Base-by-base conservation (phyloP, 441 rosid species). In the Capsella rubella region DNA sequence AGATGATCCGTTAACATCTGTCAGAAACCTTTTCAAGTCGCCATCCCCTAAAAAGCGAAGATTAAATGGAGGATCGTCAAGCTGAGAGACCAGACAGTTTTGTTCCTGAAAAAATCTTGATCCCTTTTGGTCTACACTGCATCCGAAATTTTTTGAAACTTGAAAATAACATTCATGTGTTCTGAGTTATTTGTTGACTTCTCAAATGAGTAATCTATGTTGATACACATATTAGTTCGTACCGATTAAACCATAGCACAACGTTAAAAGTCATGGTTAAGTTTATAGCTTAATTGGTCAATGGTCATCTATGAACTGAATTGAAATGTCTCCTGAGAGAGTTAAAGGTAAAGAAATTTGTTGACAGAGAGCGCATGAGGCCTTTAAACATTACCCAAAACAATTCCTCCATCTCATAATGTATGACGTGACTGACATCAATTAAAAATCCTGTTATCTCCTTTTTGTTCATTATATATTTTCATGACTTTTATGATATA, bases 1-100 rank as follows among this genome's bases (percentile, higher is more conserved):
- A 64, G 95, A 89, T 43, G 91, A 96, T 85, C 98, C 98, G 12
- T 67, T 96, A 69, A 75, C 87, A 72, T 88, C 95, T 59, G 86
- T 96, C 9, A 85, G 89, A 57, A 91, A 84, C 78, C 97, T 93
- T 56, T 91, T 93, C 79, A 78, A 40, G 72, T 86, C 97, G 7
- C 89, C 92, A 1, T 71, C 87, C 0, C 51, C 90, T 2, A 90
- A 91, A 81, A 83, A 82, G 77, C 73, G 32, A 72, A 93, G 84
- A 78, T 72, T 75, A 25, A 45, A 55, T 66, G 67, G 18, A 10
- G 73, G 80, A 68, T 84, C 86, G 34, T 40, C 45, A 32, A 77
- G 68, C 68, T 71, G 67, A 63, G 25, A 18, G 0, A 32, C 6
- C 6, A 46, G 12, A 55, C 4, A 40, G 64, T 64, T 60, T 32